These are phyloP conservation scores for Cardamine resedifolia DNA, from an alignment of 345 rosid genomes.

Conservation along the genomic window DNA sequence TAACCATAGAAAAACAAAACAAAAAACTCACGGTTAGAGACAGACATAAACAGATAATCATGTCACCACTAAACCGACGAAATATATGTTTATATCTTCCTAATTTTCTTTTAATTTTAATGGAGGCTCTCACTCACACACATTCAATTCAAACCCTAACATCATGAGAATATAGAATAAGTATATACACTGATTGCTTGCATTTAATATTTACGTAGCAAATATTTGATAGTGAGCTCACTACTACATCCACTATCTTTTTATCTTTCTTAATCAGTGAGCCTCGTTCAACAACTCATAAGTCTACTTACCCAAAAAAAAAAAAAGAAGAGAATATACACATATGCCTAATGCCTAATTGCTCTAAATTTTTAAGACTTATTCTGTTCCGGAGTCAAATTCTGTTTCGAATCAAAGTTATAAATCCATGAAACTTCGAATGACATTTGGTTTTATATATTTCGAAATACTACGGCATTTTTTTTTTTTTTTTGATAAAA, in stretches of 20 bases:
- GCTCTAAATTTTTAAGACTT: background rate
- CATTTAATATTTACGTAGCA: conserved; percentile 12
- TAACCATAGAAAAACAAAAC: background rate
- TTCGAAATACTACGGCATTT: background rate
- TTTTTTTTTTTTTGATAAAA: too few relatives aligned
- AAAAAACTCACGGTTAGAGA: background rate
- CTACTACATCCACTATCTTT: conserved; percentile 38
- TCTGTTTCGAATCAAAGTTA: background rate
- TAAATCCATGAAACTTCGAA: background rate
- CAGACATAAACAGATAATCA: conserved; percentile 15
- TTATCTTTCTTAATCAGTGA: conserved; percentile 16
- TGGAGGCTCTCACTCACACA: conserved; percentile 18
- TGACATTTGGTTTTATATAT: background rate
- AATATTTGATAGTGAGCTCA: conserved; percentile 32
- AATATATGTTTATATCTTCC: background rate
- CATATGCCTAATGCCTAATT: conserved; percentile 10
- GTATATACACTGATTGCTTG: background rate
- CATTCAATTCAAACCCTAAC: conserved; percentile 26
- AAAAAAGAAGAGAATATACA: conserved; percentile 19
- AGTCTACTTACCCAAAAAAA: background rate
- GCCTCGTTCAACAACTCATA: conserved; percentile 16
- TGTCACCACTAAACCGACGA: conserved; percentile 15
- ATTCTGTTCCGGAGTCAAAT: conserved; percentile 23
- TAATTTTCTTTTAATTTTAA: background rate
- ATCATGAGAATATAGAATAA: conserved; percentile 31